phyloP scores from a whole-genome alignment of 1,284 basidiomycete species.

The Ganoderma multipileum region DNA sequence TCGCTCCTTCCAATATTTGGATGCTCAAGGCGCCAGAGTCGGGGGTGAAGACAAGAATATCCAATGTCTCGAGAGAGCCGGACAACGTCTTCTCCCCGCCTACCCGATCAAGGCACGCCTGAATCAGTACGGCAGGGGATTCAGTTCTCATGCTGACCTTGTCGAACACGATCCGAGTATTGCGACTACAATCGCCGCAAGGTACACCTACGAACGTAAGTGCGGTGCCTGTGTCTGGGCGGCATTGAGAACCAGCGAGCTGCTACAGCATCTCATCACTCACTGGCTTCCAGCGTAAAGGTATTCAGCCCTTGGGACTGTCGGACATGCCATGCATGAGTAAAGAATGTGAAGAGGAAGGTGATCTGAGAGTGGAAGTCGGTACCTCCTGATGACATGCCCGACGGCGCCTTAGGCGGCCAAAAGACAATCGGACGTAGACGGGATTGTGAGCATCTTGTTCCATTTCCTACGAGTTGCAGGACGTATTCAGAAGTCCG shows the following conservation, averaged over 20 bases:
- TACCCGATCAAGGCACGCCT: conserved; percentile 1
- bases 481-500: background rate
- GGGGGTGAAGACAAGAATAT: background rate
- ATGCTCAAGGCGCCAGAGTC: background rate
- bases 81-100: background rate
- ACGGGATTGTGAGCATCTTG: background rate
- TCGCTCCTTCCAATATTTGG: background rate
- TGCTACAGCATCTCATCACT: background rate
- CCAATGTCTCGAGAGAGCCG: background rate
- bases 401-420: background rate
- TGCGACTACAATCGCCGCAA: background rate
- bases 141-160: background rate
- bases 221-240: background rate
- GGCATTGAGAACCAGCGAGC: background rate
- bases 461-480: background rate
- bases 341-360: background rate
- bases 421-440: background rate
- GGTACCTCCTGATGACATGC: background rate
- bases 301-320: background rate
- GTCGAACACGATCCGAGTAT: background rate
- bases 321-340: background rate
- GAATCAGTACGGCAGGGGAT: background rate
- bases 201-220: background rate
- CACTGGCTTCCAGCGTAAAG: background rate
- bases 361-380: background rate